Base-by-base conservation (phyloP, 306 rosid species). In the Quercus suber region DNA sequence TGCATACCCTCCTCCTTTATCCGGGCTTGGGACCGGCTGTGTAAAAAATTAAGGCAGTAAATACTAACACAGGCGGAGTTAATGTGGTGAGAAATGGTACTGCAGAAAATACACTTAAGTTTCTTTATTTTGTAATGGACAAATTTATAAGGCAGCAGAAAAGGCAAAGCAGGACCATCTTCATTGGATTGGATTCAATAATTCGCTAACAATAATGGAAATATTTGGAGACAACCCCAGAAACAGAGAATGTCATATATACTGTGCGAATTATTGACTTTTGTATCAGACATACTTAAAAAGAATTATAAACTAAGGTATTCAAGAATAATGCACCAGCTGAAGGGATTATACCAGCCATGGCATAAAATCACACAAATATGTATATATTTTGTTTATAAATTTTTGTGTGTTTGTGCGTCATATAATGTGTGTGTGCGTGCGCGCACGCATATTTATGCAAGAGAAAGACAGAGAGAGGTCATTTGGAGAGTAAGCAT, bases 401-500 rank as follows among this genome's bases (percentile, higher is more conserved):
- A 59, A 20, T 20, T 10, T 56, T 9, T 56, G 5, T 59, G 4
- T 57, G 65, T 58, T 1, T 25, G 18, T 14, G n/a, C 1, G 0
- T 45, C 12, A 45, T 11, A 45, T 11, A 45, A 58, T 58, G 12
- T 58, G 21, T 58, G 30, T 58, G 10, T 57, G 63, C 20, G 25
- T 59, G 15, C 4, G 33, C n/a, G n/a, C n/a, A n/a, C 5, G 15
- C n/a, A 28, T 61, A 63, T 15, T 25, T 28, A 63, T 25, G 20
- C 13, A 28, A 10, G 37, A 37, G n/a, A 79, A 25, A 78, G 5
- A 17, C 2, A 61, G 10, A 71, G 64, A 55, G 28, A 74, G 51
- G 7, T 30, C 61, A 43, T 51, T 55, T 28, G 71, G 55, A 73
- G 61, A 80, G 64, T 27, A 23, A 72, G 79, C 69, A 25, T 93